Evolutionary conservation across 768 basidiomycete genomes (phyloP).

Genomic region (Tricholoma matsutake): DNA sequence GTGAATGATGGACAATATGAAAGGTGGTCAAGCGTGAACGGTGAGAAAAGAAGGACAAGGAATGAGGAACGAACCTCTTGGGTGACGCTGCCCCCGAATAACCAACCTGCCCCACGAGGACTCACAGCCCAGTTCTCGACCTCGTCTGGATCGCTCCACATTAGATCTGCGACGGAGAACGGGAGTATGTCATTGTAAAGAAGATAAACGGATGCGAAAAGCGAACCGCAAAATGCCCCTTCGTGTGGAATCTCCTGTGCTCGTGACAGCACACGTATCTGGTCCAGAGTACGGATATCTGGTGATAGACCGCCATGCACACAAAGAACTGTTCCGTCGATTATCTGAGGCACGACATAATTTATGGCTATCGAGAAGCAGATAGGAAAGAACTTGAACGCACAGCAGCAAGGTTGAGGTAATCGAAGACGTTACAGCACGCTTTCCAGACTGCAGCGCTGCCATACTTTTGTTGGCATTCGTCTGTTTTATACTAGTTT

Average conservation of each 20-base stretch:
- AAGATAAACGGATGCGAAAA: not conserved
- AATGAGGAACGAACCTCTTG: constrained; percentile 53
- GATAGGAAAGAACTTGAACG: constrained; percentile 20
- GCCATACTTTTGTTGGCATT: constrained; percentile 98
- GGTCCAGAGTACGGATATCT: constrained; percentile 92
- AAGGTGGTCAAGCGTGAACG: not conserved
- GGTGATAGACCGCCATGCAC: constrained; percentile 97
- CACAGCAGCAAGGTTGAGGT: constrained; percentile 91
- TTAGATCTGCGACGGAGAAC: constrained; percentile 59
- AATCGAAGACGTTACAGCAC: constrained; percentile 96
- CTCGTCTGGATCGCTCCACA: constrained; percentile 98
- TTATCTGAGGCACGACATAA: constrained; percentile 58
- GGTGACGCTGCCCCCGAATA: constrained; percentile 86
- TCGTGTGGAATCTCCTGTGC: constrained; percentile 99
- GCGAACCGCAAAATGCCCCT: constrained; percentile 89
- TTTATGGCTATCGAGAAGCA: not conserved
- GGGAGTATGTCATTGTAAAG: not conserved
- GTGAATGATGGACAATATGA: not conserved
- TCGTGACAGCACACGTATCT: constrained; percentile 87
- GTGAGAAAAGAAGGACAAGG: not conserved
- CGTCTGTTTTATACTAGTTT: constrained; percentile 49
- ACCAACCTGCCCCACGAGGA: constrained; percentile 93
- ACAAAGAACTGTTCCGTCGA: constrained; percentile 89
- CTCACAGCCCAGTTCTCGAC: constrained; percentile 96
- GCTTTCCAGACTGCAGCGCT: constrained; percentile 95